These are phyloP conservation scores for Botryotinia calthae DNA, from an alignment of 2,329 filamentous ascomycete genomes.

Conservation along the genomic window DNA sequence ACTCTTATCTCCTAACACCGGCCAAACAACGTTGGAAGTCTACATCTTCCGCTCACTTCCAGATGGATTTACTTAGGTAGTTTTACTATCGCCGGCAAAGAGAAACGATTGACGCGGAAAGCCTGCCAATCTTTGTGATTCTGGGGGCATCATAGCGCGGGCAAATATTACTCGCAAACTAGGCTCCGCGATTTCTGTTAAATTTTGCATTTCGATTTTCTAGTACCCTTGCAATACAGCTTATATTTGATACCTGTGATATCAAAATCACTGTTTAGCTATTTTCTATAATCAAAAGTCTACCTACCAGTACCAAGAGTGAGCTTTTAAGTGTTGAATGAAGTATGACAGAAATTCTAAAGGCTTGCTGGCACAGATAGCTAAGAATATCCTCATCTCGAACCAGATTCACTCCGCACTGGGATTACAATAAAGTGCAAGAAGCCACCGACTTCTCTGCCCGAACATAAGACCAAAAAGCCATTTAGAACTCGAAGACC, in stretches of 20 bases:
- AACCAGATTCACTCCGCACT: neutral
- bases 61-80: neutral
- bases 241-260: neutral
- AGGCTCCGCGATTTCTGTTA: neutral
- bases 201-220: neutral
- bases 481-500: neutral
- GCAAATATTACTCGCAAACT: neutral
- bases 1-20: neutral
- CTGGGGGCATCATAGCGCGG: neutral
- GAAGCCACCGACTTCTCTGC: neutral
- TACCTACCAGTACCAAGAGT: neutral
- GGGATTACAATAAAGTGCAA: neutral
- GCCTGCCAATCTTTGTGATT: neutral
- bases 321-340: neutral
- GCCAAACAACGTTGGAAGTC: neutral
- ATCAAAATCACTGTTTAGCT: neutral
- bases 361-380: neutral
- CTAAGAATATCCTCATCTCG: neutral
- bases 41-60: neutral
- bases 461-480: neutral
- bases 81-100: neutral
- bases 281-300: neutral
- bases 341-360: neutral
- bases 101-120: neutral
- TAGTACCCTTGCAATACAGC: neutral